Percentiles rank a stretch among this genome's conserved stretches.
These are phyloP conservation scores for Parathielavia appendiculata DNA, from an alignment of 495 filamentous ascomycete species.

Conservation along the genomic window DNA sequence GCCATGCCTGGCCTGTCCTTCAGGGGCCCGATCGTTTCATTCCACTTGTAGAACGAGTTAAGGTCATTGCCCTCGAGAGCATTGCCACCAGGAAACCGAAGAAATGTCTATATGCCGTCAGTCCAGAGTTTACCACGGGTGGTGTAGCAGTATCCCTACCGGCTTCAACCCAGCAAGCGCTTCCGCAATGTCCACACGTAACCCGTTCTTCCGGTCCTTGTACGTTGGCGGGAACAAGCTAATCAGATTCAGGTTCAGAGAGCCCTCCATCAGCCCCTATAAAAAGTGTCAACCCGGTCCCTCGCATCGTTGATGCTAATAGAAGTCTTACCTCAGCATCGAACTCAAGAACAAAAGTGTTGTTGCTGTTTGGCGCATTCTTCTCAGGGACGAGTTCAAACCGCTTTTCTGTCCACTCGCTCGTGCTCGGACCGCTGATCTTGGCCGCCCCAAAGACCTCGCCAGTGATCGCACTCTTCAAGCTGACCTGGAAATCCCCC, in stretches of 20 bases:
- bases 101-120: conserved; percentile 34
- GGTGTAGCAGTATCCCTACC: neutral
- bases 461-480: conserved; percentile 41
- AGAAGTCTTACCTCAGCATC: conserved; percentile 40
- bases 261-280: neutral
- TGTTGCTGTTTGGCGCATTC: conserved; percentile 53
- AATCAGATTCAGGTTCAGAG: conserved; percentile 43
- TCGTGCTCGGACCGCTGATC: conserved; percentile 14
- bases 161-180: conserved; percentile 51
- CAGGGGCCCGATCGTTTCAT: conserved; percentile 60
- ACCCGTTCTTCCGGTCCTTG: conserved; percentile 54
- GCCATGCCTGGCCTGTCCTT: conserved; percentile 57
- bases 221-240: conserved; percentile 65
- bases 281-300: too few species aligned
- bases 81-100: conserved; percentile 64
- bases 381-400: conserved; percentile 40
- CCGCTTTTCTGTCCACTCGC: conserved; percentile 44
- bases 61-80: conserved; percentile 56
- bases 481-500: conserved; percentile 36
- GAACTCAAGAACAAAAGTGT: conserved; percentile 59
- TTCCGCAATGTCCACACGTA: conserved; percentile 56
- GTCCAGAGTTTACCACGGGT: neutral
- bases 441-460: conserved; percentile 41
- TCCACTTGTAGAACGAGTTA: conserved; percentile 60
- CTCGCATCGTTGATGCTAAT: too few species aligned